These are phyloP conservation scores for Clavispora asparagi DNA, from an alignment of 805 yeast species.

Conservation along the genomic window DNA sequence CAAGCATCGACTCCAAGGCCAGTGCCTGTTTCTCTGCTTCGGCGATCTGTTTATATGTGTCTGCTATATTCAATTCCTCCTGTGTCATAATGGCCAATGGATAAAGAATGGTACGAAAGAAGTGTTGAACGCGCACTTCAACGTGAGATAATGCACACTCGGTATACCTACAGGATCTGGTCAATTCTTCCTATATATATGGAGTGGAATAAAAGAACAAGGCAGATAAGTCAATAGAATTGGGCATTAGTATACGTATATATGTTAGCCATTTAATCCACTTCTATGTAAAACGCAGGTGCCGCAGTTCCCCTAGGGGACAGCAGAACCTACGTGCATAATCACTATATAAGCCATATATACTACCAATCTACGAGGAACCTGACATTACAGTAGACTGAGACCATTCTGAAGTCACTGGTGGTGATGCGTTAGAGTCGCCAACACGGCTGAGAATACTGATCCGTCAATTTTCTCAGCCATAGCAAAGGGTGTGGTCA, in stretches of 20 bases:
- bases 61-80: constrained; percentile 40
- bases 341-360: neutral
- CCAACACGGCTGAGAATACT: neutral
- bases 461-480: neutral
- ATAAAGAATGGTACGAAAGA: neutral
- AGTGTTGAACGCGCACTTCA: neutral
- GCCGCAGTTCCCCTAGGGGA: neutral
- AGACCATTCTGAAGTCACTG: neutral
- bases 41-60: constrained; percentile 53
- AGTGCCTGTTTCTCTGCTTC: constrained; percentile 67
- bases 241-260: too few relatives aligned
- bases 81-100: constrained; percentile 20
- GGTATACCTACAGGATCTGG: neutral
- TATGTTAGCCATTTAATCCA: too few relatives aligned
- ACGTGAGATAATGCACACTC: neutral
- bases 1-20: constrained; percentile 59
- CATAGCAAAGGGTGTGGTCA: neutral
- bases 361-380: neutral
- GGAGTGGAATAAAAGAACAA: too few relatives aligned
- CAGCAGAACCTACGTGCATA: neutral
- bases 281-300: neutral
- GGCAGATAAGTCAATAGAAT: neutral
- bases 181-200: neutral
- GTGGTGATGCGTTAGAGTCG: neutral
- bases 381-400: neutral